phyloP scores from a whole-genome alignment of 805 yeast species.

The Sugiyamaella floridensis region DNA sequence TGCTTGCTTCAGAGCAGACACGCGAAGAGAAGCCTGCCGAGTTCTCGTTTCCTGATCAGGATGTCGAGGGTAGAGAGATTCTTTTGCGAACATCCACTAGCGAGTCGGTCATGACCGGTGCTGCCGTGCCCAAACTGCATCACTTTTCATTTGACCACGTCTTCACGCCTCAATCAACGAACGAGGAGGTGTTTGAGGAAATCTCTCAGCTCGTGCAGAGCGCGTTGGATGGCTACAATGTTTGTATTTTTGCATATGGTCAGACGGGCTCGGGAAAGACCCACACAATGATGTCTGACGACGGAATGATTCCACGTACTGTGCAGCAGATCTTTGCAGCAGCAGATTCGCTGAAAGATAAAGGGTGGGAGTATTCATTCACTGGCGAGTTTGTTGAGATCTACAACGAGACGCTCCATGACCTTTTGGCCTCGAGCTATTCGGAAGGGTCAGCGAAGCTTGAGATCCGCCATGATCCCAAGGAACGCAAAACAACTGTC shows the following conservation, averaged over 20 bases:
- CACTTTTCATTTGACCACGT: conserved; percentile 72
- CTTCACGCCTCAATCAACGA: conserved; percentile 49
- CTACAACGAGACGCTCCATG: conserved; percentile 76
- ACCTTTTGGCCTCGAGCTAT: conserved; percentile 42
- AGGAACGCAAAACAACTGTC: conserved; percentile 46
- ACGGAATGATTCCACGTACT: conserved; percentile 80
- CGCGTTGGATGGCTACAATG: conserved; percentile 82
- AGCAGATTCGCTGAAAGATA: conserved; percentile 39
- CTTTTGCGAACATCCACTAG: conserved; percentile 20
- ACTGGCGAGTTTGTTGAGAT: conserved; percentile 80
- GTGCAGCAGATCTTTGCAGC: conserved; percentile 61
- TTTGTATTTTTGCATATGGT: conserved; percentile 93
- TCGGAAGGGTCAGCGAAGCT: conserved; percentile 34
- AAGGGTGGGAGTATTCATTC: conserved; percentile 58
- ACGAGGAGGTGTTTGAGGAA: conserved; percentile 69
- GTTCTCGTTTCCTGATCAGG: conserved; percentile 30
- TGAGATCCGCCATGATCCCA: conserved; percentile 67
- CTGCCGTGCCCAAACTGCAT: conserved; percentile 23
- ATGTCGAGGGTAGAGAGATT: conserved; percentile 22
- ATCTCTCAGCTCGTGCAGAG: conserved; percentile 79
- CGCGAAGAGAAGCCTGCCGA: conserved; percentile 21
- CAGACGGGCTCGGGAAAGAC: conserved; percentile 97
- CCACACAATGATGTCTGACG: conserved; percentile 71
- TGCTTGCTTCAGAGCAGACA: conserved; percentile 18
- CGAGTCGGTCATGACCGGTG: conserved; percentile 19